Conservation (phyloP, 305 asterid genomes). For the Fraxinus ornus region DNA sequence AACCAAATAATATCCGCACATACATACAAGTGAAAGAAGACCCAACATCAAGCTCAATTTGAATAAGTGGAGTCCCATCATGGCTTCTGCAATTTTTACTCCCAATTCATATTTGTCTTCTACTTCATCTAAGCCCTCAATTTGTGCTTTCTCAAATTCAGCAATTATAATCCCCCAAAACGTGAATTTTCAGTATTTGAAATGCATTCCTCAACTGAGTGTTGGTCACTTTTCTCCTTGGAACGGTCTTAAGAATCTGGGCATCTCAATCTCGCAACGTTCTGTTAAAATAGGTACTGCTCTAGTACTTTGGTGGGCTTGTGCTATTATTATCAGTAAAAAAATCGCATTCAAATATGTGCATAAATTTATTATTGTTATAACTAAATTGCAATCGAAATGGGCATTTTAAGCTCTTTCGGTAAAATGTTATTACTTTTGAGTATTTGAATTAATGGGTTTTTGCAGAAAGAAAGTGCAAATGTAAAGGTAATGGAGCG, state of each 20-base stretch:
- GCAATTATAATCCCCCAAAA: not conserved
- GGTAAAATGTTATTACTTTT: not conserved
- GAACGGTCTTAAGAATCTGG: slow-evolving; percentile 8
- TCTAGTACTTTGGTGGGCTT: not conserved
- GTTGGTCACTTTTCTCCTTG: not conserved
- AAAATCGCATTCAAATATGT: not conserved
- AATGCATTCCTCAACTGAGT: not conserved
- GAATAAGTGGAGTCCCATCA: not conserved
- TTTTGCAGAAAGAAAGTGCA: slow-evolving; percentile 31
- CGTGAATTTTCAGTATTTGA: not conserved
- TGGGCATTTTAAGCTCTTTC: not conserved
- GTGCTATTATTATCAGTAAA: not conserved
- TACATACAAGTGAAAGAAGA: not conserved
- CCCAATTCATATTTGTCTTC: not conserved
- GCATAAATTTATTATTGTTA: not conserved
- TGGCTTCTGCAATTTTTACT: not conserved
- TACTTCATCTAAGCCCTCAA: not conserved
- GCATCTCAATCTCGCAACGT: slow-evolving; percentile 6
- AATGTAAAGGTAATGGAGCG: slow-evolving; percentile 31
- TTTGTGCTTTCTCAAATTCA: not conserved
- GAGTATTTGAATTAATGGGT: not conserved
- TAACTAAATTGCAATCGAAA: not conserved
- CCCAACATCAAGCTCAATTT: not conserved
- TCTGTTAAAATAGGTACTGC: not conserved
- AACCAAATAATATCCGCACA: not conserved